Conservation (phyloP, 106 monocot genomes). For the Cymbidium sinense region DNA sequence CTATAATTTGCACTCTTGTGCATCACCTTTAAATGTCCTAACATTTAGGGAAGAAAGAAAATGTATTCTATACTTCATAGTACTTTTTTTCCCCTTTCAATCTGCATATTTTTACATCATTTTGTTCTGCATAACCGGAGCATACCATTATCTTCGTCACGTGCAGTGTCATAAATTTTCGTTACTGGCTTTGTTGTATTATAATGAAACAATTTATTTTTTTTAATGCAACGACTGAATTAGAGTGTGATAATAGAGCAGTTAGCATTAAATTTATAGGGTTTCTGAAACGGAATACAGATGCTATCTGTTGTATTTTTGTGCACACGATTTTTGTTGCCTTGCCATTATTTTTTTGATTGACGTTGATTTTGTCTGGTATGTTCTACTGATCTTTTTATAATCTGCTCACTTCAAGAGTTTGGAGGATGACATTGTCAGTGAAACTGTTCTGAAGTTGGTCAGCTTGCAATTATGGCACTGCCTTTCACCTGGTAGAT, state of each 20-base stretch:
- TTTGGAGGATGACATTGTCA: conserved; percentile 93
- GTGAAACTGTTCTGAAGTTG: conserved; percentile 91
- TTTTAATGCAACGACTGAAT: too few species aligned
- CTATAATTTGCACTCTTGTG: too few species aligned
- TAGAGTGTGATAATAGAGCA: too few species aligned
- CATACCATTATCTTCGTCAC: too few species aligned
- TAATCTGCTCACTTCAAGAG: conserved; percentile 35
- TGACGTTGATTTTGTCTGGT: background rate
- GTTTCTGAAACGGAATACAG: background rate
- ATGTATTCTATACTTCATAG: too few species aligned
- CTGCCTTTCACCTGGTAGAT: conserved; percentile 68
- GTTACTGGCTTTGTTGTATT: background rate
- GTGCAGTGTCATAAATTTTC: too few species aligned
- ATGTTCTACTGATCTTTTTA: background rate
- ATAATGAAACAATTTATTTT: background rate
- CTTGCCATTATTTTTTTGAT: background rate
- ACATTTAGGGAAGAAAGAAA: too few species aligned
- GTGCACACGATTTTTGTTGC: background rate
- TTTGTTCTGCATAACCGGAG: too few species aligned
- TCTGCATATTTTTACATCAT: too few species aligned
- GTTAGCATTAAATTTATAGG: background rate
- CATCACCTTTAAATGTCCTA: too few species aligned
- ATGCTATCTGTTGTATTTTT: background rate
- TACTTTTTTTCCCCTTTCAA: too few species aligned
- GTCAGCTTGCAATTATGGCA: conserved; percentile 92